These are phyloP conservation scores for Dalechampia spathulata DNA, from an alignment of 441 rosid species.

Conservation along the genomic window DNA sequence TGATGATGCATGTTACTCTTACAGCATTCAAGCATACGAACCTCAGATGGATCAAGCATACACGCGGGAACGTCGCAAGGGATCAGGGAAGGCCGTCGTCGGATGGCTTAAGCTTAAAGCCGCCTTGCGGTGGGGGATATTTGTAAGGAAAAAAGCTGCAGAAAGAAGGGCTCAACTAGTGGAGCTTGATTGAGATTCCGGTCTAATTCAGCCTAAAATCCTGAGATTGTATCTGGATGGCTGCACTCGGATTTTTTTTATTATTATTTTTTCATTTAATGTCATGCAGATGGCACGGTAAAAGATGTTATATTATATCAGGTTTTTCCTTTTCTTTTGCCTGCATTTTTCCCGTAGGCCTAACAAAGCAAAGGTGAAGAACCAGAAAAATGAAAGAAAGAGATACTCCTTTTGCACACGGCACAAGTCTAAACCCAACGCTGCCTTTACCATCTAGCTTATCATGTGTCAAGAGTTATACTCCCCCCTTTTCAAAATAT, in stretches of 20 bases:
- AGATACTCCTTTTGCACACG: not conserved
- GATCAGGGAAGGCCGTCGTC: conserved; percentile 90
- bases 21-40: conserved; percentile 39
- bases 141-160: conserved; percentile 82
- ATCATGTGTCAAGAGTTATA: too few relatives aligned
- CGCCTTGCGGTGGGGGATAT: conserved; percentile 93
- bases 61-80: conserved; percentile 26
- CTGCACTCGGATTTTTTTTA: conserved; percentile 1
- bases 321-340: not conserved
- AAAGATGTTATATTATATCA: not conserved
- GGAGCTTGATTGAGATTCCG: conserved; percentile 46
- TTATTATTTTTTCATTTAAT: not conserved
- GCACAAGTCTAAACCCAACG: too few relatives aligned
- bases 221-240: not conserved
- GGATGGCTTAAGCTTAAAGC: conserved; percentile 96
- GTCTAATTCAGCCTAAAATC: not conserved
- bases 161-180: conserved; percentile 78
- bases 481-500: too few relatives aligned
- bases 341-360: not conserved
- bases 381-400: not conserved
- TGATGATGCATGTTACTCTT: conserved; percentile 49
- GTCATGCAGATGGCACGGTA: not conserved
- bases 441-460: too few relatives aligned
- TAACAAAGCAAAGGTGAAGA: not conserved
- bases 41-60: conserved; percentile 34